phyloP scores from a whole-genome alignment of 1,284 basidiomycete genomes.

The Boletus sp. region DNA sequence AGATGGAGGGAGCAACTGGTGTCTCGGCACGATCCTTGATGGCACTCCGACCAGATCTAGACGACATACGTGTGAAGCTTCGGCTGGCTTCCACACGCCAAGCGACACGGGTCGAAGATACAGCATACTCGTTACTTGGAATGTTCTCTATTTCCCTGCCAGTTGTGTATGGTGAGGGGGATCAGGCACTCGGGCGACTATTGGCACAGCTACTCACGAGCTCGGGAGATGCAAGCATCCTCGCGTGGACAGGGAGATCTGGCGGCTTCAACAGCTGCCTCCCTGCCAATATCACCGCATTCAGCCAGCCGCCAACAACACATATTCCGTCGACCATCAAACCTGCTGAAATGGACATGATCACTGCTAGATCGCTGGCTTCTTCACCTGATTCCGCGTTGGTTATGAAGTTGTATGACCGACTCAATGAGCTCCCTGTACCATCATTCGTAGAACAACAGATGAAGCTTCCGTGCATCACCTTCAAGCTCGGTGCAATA shows the following conservation, averaged over 20 bases:
- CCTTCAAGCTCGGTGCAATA: not conserved
- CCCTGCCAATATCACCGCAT: not conserved
- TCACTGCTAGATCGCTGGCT: not conserved
- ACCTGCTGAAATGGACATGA: not conserved
- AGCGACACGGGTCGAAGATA: not conserved
- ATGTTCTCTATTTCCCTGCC: not conserved
- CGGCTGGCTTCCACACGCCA: not conserved
- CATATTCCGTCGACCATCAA: not conserved
- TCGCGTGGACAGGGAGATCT: no score
- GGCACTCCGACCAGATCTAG: not conserved
- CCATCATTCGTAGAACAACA: not conserved
- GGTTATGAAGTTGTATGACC: not conserved
- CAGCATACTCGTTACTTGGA: not conserved
- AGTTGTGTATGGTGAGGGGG: slow-evolving; percentile 3
- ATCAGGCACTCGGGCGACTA: no score
- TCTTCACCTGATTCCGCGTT: not conserved
- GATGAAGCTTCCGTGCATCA: not conserved
- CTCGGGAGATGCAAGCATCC: no score
- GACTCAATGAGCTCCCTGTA: not conserved
- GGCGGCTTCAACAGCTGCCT: no score
- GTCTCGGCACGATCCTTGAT: not conserved
- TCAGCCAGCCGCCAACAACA: not conserved
- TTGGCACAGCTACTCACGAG: no score
- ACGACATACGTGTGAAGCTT: not conserved
- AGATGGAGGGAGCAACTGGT: not conserved